Evolutionary conservation across 257 asterid genomes (phyloP), one percentile per base, ranked within the genome.

Genomic region (Solanum acaule): DNA sequence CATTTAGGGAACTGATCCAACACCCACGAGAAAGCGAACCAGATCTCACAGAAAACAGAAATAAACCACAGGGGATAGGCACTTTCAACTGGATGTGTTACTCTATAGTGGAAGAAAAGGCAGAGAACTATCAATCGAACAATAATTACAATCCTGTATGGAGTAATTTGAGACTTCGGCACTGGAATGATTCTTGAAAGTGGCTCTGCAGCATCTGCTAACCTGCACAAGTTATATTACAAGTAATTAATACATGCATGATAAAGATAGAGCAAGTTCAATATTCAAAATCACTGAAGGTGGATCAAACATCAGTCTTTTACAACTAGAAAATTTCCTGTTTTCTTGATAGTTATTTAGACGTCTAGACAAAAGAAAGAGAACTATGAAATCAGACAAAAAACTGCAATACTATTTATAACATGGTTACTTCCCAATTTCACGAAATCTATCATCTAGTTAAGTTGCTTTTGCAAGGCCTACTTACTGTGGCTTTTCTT

Each of bases 1-100:
- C 99, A 96, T 87, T 97, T 97, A 31, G 99, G 99, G 93, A 97
- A 97, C 93, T 97, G 99, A 94, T 97, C 99, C 61, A 97, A 93
- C 59, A 97, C 92, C 99, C 99, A 97, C 2, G 99, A 96, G 83
- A 97, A 91, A 1, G 99, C 99, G 73, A 97, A 96, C 99, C 99
- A 97, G 84, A 97, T 94, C 95, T 97, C 99, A 88, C 99, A 97
- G 42, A 96, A 94, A 56, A 97, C 99, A 8, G 99, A 97, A 75
- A 96, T 94, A 82, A 97, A 94, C 99, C 99, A 97, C 25, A 97
- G 92, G 16, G 94, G 95, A 78, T 93, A 93, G 37, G 99, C 99
- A 75, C 98, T 95, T 16, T 96, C 98, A 37, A 97, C 99, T 2
- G 99, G 99, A 90, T 97, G 90, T 18, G 99, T 97, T 11, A 97